A percentile compares a stretch with the other conserved stretches of the same genome.
Conservation (phyloP, 208 protist genomes). For the Jaenimonas drosophilae region DNA sequence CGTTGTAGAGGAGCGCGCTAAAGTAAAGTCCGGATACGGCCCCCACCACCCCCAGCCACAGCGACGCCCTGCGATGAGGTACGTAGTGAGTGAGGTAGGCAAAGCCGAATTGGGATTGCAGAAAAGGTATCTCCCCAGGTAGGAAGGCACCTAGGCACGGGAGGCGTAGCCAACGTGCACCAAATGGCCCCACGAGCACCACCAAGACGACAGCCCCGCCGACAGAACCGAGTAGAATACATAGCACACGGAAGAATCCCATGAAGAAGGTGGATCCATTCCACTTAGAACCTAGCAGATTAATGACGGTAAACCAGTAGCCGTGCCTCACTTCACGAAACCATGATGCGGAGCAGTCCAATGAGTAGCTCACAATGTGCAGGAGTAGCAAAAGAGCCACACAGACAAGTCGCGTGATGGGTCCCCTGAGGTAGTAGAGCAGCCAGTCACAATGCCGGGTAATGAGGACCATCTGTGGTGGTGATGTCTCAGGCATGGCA, state of each 20-base stretch:
- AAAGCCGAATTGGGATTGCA: slow-evolving; percentile 9
- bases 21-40: slow-evolving; percentile 16
- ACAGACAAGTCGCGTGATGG: slow-evolving; percentile 9
- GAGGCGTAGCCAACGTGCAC: slow-evolving; percentile 14
- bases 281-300: slow-evolving; percentile 17
- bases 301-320: slow-evolving; percentile 16
- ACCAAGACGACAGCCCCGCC: slow-evolving; percentile 8
- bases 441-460: no score
- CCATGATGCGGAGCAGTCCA: slow-evolving; percentile 9
- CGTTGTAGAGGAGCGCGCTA: slow-evolving; percentile 28
- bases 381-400: slow-evolving; percentile 12
- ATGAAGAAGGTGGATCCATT: slow-evolving; percentile 27
- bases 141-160: slow-evolving; percentile 20
- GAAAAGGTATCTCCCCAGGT: slow-evolving; percentile 8
- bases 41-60: slow-evolving; percentile 18
- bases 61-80: slow-evolving; percentile 3
- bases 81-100: slow-evolving; percentile 10
- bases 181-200: slow-evolving; percentile 7
- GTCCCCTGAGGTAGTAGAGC: no score
- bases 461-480: no score
- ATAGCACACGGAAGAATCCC: slow-evolving; percentile 14
- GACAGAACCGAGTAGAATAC: slow-evolving; percentile 6
- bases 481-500: no score
- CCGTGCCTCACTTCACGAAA: slow-evolving; percentile 10
- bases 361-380: slow-evolving; percentile 14